A percentile compares a stretch with the other conserved stretches of the same genome.
Conservation (phyloP, 306 rosid genomes). For the Luffa aegyptiaca region DNA sequence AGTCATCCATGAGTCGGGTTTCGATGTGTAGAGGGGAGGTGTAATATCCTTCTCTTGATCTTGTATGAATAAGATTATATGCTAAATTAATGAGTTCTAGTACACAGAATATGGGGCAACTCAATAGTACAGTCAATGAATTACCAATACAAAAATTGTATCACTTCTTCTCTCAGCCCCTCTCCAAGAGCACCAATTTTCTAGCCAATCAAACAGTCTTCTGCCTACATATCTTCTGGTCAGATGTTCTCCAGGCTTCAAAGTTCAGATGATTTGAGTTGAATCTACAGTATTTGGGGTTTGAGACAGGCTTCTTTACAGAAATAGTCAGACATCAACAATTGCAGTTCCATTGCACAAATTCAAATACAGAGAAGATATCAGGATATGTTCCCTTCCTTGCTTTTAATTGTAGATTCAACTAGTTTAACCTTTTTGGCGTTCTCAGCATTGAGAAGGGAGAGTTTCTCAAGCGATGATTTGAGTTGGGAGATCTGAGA, state of each 20-base stretch:
- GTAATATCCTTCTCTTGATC: background rate
- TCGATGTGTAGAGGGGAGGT: background rate
- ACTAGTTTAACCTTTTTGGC: constrained; percentile 61
- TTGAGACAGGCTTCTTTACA: background rate
- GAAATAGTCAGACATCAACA: background rate
- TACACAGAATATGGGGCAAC: constrained; percentile 8
- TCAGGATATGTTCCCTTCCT: constrained; percentile 35
- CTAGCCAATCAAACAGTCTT: background rate
- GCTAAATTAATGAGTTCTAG: constrained; percentile 6
- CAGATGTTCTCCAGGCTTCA: background rate
- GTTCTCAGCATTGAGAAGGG: constrained; percentile 61
- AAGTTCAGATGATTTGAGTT: background rate
- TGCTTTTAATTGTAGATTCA: constrained; percentile 44
- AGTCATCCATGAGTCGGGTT: background rate
- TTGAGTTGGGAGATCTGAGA: constrained; percentile 59
- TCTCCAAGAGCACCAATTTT: constrained; percentile 2
- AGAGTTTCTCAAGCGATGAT: constrained; percentile 56
- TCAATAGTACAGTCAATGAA: constrained; percentile 1
- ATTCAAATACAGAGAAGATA: constrained; percentile 4
- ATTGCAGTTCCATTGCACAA: background rate
- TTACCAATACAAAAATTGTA: background rate
- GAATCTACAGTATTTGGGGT: background rate
- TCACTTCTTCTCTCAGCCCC: constrained; percentile 1
- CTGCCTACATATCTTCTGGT: background rate
- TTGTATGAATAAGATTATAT: constrained; percentile 10